Base-by-base conservation (phyloP, 345 rosid species). In the Cardamine resedifolia region DNA sequence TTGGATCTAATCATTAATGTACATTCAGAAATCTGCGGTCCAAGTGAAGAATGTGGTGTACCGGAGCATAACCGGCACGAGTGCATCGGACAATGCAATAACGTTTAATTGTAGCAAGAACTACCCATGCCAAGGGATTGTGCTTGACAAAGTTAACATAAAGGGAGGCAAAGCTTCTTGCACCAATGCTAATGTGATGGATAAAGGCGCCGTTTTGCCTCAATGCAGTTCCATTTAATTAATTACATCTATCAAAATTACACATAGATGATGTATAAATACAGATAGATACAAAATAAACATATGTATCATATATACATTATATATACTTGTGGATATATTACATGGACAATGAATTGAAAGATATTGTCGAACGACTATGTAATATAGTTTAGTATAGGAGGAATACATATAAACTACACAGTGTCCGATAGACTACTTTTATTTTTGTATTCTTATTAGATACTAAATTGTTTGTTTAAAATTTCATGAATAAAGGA, bases 1-100 rank as follows among this genome's bases (percentile, higher is more conserved):
- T 64, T 64, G 39, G n/a, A 30, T 26, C 72, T 65, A 68, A 60
- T 12, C 44, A 51, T 28, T 11, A 11, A 2, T 26, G 28, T 41
- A 15, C 31, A 18, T 45, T 61, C 89, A 93, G 94, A 75, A 50
- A 56, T 88, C 96, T 0, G 96, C 96, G 3, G 86, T 93, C 4
- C 78, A 87, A 73, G 83, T 93, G 76, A 79, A 81, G 72, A 80
- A 84, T 41, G 97, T 90, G 43, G 70, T 84, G 79, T 93, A 89
- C 81, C 65, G 82, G 66, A 89, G 89, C 80, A 86, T 92, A 43
- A 60, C 56, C 19, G 97, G 97, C 58, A 88, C 92, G 2, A 89
- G 91, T 60, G 85, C 92, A 10, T 81, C 96, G 0, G 77, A 80
- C 5, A 84, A 79, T 53, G 98, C 96, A 1, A 77, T 93, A 44